phyloP scores from a whole-genome alignment of 768 basidiomycete genomes.

The Mycena latifolia region DNA sequence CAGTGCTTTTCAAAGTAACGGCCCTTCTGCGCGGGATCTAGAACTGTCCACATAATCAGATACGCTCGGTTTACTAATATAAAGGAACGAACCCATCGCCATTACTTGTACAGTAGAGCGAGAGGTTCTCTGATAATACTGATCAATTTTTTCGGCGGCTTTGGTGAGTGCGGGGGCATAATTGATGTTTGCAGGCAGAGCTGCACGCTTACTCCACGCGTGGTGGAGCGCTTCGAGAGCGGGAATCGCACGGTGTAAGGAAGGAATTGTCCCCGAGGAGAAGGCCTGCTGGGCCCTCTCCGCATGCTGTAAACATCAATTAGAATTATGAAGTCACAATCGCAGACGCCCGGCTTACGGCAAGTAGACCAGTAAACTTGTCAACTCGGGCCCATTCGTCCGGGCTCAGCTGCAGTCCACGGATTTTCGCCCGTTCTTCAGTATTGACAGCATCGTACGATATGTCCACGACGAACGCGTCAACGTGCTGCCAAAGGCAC shows the following conservation, averaged over 20 bases:
- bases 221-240: conserved; percentile 48
- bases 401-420: conserved; percentile 32
- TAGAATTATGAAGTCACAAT: no score
- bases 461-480: conserved; percentile 42
- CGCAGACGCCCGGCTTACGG: no score
- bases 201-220: conserved; percentile 38
- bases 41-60: neutral
- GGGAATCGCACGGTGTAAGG: conserved; percentile 46
- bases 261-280: conserved; percentile 43
- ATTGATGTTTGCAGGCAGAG: conserved; percentile 32
- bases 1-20: neutral
- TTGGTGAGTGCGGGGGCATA: conserved; percentile 40
- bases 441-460: conserved; percentile 39
- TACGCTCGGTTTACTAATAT: no score
- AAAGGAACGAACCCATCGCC: neutral
- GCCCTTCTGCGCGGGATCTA: neutral
- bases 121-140: conserved; percentile 34
- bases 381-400: conserved; percentile 44
- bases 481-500: conserved; percentile 39
- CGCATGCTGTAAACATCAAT: conserved; percentile 45
- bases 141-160: conserved; percentile 41
- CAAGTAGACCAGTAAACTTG: conserved; percentile 36
- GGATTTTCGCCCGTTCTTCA: conserved; percentile 40
- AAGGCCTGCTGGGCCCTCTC: conserved; percentile 49
- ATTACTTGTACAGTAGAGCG: conserved; percentile 3